phyloP scores from a whole-genome alignment of 1,284 basidiomycete species.

The Ceratobasidium sp. region DNA sequence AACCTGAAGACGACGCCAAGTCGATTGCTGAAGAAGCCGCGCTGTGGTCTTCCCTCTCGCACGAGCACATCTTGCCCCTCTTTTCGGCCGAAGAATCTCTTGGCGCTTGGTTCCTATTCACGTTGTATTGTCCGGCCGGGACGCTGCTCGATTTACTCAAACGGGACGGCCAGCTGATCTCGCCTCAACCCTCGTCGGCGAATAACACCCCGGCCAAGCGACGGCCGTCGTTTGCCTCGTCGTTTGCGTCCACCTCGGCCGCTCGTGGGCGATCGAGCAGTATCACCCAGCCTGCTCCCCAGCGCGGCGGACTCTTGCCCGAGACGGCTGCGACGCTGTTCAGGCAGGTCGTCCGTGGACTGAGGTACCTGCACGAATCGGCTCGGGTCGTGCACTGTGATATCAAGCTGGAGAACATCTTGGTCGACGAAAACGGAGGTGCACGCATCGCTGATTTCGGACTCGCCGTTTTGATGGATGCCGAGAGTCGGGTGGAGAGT shows the following conservation, averaged over 20 bases:
- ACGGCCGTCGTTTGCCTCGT: constrained; percentile 32
- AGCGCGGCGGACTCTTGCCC: constrained; percentile 58
- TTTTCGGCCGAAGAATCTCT: constrained; percentile 75
- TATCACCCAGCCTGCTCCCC: constrained; percentile 62
- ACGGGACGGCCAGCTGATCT: constrained; percentile 65
- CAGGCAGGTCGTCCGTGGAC: constrained; percentile 87
- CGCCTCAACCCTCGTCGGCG: background rate
- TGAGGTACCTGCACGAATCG: constrained; percentile 87
- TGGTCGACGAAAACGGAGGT: constrained; percentile 86
- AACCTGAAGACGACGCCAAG: constrained; percentile 17
- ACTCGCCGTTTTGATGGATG: constrained; percentile 74
- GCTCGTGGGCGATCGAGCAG: constrained; percentile 26
- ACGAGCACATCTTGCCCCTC: constrained; percentile 84
- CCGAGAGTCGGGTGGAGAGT: background rate
- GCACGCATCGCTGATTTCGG: constrained; percentile 90
- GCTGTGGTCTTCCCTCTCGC: constrained; percentile 83
- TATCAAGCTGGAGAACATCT: constrained; percentile 96
- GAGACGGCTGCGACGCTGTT: constrained; percentile 91
- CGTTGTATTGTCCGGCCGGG: constrained; percentile 84
- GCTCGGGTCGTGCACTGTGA: constrained; percentile 88
- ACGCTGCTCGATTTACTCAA: constrained; percentile 88
- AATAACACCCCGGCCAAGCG: constrained; percentile 24
- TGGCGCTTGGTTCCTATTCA: constrained; percentile 86
- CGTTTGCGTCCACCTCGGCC: constrained; percentile 5
- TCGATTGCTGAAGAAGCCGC: constrained; percentile 77